Evolutionary conservation across 257 asterid species (phyloP).

Genomic region (Fraxinus cuspidata): DNA sequence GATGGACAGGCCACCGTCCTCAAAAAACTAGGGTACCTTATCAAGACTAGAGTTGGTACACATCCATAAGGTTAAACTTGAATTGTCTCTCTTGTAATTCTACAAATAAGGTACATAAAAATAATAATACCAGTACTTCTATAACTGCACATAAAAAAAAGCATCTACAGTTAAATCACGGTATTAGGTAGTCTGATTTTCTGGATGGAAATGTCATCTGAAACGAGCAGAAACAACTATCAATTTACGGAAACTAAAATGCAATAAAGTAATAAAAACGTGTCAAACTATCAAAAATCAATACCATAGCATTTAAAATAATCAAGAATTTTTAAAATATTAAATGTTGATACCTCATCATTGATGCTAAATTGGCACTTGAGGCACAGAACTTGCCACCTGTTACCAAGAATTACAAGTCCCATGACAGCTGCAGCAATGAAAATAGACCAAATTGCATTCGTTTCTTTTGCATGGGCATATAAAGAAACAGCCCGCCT

Average conservation of each 20-base stretch:
- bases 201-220: slow-evolving; percentile 8
- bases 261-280: neutral
- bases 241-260: neutral
- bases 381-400: slow-evolving; percentile 69
- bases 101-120: no score
- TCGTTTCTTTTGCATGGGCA: slow-evolving; percentile 75
- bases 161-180: neutral
- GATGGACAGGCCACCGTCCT: neutral
- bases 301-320: neutral
- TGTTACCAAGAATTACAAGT: slow-evolving; percentile 77
- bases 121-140: neutral
- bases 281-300: neutral
- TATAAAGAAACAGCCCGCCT: slow-evolving; percentile 61
- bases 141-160: neutral
- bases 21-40: no score
- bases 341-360: slow-evolving; percentile 52
- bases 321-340: no score
- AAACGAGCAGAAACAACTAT: neutral
- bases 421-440: slow-evolving; percentile 93
- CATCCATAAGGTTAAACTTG: no score
- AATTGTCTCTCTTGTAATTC: neutral
- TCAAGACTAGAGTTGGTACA: no score
- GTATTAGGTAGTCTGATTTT: neutral
- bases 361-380: slow-evolving; percentile 51
- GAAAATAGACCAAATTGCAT: slow-evolving; percentile 77